phyloP scores from a whole-genome alignment of 2,329 filamentous ascomycete genomes.

The Colletotrichum tropicale region DNA sequence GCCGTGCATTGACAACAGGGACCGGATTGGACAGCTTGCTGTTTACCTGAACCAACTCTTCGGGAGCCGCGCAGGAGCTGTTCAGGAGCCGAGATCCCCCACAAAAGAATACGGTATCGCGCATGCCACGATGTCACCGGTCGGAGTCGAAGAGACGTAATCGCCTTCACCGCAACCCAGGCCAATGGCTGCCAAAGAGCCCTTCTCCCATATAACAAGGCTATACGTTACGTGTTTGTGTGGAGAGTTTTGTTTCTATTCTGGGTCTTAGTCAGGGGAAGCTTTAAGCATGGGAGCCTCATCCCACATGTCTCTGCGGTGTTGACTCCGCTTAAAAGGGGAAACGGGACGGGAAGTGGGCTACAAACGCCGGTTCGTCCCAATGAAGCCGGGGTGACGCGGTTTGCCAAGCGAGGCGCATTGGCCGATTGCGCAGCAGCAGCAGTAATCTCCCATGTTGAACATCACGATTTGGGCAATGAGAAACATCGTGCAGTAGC shows the following conservation, averaged over 20 bases:
- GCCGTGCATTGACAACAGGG: not conserved
- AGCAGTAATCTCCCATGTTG: not conserved
- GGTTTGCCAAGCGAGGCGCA: conserved; percentile 4
- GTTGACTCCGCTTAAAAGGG: not conserved
- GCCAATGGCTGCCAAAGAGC: not conserved
- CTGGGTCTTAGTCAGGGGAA: not conserved
- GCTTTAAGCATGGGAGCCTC: not conserved
- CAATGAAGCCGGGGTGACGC: not conserved
- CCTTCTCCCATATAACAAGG: not conserved
- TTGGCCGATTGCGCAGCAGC: not conserved
- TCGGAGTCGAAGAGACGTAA: not conserved
- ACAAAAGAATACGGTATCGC: not conserved
- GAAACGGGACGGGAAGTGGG: conserved; percentile 4
- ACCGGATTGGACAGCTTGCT: not conserved
- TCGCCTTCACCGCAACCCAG: not conserved
- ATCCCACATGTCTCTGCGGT: not conserved
- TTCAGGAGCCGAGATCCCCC: not conserved
- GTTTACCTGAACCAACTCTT: not conserved
- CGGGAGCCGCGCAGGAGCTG: not conserved
- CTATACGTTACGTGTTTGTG: not conserved
- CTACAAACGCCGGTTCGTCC: not conserved
- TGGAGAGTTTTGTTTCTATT: not conserved
- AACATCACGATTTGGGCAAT: not conserved
- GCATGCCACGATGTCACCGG: not conserved
- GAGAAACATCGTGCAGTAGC: not conserved